Conservation (phyloP, 768 basidiomycete species). For the Termitomyces sp. region DNA sequence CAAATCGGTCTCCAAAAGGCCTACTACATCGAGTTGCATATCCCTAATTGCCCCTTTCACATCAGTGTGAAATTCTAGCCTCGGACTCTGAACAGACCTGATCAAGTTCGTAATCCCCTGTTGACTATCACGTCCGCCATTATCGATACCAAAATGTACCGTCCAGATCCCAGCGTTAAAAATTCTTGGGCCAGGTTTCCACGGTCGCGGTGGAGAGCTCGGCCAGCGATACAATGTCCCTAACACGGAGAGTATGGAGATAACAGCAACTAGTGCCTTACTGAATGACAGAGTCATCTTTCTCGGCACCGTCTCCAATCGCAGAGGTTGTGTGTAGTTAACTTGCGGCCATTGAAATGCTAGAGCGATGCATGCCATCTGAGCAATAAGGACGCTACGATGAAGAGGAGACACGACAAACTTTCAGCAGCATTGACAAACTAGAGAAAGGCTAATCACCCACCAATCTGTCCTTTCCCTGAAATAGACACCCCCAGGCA, state of each 20-base stretch:
- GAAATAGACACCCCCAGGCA: conserved; percentile 71
- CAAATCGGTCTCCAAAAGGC: conserved; percentile 81
- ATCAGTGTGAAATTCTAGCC: background rate
- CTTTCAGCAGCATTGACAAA: background rate
- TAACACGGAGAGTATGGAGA: conserved; percentile 44
- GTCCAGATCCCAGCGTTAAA: conserved; percentile 88
- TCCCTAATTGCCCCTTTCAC: conserved; percentile 36
- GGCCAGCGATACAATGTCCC: conserved; percentile 54
- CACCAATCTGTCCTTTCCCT: conserved; percentile 75
- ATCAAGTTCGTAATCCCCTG: conserved; percentile 52
- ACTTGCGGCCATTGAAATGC: conserved; percentile 36
- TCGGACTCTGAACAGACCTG: conserved; percentile 17
- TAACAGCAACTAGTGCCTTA: conserved; percentile 27
- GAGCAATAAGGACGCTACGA: conserved; percentile 46
- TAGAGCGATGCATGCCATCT: conserved; percentile 43
- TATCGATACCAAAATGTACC: conserved; percentile 82
- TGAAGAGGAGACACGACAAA: background rate
- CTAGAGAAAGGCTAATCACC: conserved; percentile 19
- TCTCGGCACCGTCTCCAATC: background rate
- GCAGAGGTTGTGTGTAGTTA: background rate
- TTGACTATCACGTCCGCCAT: conserved; percentile 71
- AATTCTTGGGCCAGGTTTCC: conserved; percentile 58
- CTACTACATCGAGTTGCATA: conserved; percentile 82
- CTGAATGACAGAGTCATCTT: conserved; percentile 18
- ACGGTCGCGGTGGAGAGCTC: conserved; percentile 41